phyloP scores from a whole-genome alignment of 2,329 filamentous ascomycete genomes.

The Didymella glomerata region DNA sequence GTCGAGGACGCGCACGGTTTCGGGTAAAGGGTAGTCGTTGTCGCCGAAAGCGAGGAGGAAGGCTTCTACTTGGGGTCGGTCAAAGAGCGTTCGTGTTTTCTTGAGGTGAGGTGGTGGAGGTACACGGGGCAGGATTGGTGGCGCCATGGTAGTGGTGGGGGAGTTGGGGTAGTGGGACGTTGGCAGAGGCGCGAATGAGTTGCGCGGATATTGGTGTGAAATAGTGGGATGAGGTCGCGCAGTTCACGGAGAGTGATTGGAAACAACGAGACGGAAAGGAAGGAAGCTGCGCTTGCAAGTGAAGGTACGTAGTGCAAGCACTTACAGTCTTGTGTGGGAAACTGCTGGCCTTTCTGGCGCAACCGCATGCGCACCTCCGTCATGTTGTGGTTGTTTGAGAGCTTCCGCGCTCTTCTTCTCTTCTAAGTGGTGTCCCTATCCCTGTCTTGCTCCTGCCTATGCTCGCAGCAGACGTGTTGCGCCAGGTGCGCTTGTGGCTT shows the following conservation, averaged over 20 bases:
- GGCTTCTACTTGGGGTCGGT: conserved; percentile 65
- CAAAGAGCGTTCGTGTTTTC: conserved; percentile 13
- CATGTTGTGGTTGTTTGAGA: conserved; percentile 43
- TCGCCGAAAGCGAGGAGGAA: conserved; percentile 85
- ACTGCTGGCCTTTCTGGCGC: conserved; percentile 59
- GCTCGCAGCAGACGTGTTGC: conserved; percentile 1
- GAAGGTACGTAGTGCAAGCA: conserved; percentile 14
- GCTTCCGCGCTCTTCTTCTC: not conserved
- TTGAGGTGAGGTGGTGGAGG: conserved; percentile 18
- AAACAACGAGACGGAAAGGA: not conserved
- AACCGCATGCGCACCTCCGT: conserved; percentile 59
- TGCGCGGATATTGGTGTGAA: not conserved
- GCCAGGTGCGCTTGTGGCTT: conserved; percentile 3
- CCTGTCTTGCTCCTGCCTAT: not conserved
- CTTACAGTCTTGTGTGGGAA: conserved; percentile 54
- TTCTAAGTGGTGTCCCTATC: too few relatives aligned
- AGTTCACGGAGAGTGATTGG: not conserved
- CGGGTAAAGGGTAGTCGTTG: conserved; percentile 76
- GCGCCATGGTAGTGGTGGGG: conserved; percentile 3
- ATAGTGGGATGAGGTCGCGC: not conserved
- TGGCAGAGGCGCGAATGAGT: not conserved
- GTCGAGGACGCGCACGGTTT: conserved; percentile 87
- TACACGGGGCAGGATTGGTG: conserved; percentile 19
- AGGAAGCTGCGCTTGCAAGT: not conserved
- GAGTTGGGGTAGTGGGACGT: conserved; percentile 1